These are phyloP conservation scores for Monosporascus sp. DNA, from an alignment of 2,329 filamentous ascomycete genomes.

Conservation along the genomic window DNA sequence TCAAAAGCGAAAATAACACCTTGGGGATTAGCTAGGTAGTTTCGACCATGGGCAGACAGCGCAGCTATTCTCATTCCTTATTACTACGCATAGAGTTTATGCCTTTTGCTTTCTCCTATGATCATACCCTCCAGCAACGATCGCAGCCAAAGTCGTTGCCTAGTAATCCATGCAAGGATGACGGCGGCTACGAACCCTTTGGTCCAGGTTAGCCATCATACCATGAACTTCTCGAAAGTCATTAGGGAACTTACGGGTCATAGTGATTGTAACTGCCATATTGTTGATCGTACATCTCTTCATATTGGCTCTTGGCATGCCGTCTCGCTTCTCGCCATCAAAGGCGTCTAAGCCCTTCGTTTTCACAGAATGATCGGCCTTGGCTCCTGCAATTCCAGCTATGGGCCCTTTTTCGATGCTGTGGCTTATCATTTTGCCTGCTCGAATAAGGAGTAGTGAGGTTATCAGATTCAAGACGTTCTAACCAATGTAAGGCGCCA, in stretches of 20 bases:
- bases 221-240: not conserved
- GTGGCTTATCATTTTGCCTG: conserved; percentile 67
- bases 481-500: not conserved
- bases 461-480: not conserved
- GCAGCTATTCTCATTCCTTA: too few relatives aligned
- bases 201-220: not conserved
- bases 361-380: conserved; percentile 72
- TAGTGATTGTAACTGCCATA: conserved; percentile 49
- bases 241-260: conserved; percentile 44
- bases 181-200: conserved; percentile 6
- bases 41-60: too few relatives aligned
- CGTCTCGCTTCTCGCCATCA: conserved; percentile 54
- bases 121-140: not conserved
- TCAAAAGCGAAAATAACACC: too few relatives aligned
- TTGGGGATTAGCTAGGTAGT: too few relatives aligned
- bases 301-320: conserved; percentile 52
- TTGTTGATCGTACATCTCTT: conserved; percentile 57
- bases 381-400: conserved; percentile 64
- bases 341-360: conserved; percentile 59
- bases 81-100: too few relatives aligned
- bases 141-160: not conserved
- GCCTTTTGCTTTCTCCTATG: not conserved
- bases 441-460: not conserved
- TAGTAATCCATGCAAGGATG: conserved; percentile 16
- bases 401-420: conserved; percentile 72